Evolutionary conservation across 768 basidiomycete species (phyloP), one percentile per base, ranked within the genome.

Genomic region (Lentinula edodes): DNA sequence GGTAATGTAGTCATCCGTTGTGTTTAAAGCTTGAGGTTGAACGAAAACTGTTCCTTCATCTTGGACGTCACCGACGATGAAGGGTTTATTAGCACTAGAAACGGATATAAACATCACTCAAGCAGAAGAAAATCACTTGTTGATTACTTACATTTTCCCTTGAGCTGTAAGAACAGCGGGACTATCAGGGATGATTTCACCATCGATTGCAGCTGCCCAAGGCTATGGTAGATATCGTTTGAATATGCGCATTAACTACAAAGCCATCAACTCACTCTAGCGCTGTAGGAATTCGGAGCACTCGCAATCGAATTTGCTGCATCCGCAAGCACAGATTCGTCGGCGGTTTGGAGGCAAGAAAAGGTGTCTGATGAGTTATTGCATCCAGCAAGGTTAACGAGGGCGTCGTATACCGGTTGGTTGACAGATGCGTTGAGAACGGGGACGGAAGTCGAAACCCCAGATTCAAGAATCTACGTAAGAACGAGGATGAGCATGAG

Each of bases 171-270:
- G 65, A 35, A 32, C 63, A 8, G 67, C 65, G 6, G 71, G 70
- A 0, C 61, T 53, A 39, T 66, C 71, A 3, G 67, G 66, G 12
- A 72, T 46, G n/a, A 71, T 32, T 6, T 68, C 69, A 3, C 58
- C 63, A 46, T 72, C 71, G 28, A 72, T 63, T 9, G 67, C 66
- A 6, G 71, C 68, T 10, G 59, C 46, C 57, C 67, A 72, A 5
- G 69, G 52, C 52, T 53, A 53, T 5, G 7, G 5, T 45, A 9
- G 8, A 23, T 48, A 10, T 20, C 3, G 13, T 8, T 35, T 36
- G 52, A 16, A 18, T 13, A 35, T 36, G 0, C 34, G 9, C 3
- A 2, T 5, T 15, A 15, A 6, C 36, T 9, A 39, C 5, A 32
- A 36, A 18, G 8, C 18, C 1, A 50, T 18, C 8, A 18, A 16